Base-by-base conservation (phyloP, 179 eudicot species). In the Silene noctiflora region DNA sequence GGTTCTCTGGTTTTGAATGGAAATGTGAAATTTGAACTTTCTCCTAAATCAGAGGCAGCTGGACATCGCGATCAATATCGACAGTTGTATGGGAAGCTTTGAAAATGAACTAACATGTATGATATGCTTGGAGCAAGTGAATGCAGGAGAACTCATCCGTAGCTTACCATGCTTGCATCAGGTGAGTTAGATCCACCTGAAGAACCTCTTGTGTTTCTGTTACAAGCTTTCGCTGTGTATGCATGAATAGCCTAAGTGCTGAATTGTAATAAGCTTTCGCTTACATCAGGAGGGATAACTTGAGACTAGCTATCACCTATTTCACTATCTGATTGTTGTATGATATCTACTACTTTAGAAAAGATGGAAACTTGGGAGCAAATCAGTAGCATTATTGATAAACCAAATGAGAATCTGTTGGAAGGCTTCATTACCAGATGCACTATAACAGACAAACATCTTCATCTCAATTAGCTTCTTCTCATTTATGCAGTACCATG, bases 111-210 rank as follows among this genome's bases (percentile, higher is more conserved):
- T 90, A 72, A 90, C 96, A 78, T 92, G 97, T 77, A 92, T 89
- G 64, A 90, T 92, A 81, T 90, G 97, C 87, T 90, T 92, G 90
- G 96, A 91, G 86, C 97, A 91, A 90, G 97, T 92, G 35, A 81
- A 76, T 71, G 84, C 51, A 3, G 97, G 97, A 76, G 97, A 92
- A 77, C 81, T 89, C 19, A 80, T 92, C 24, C 97, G 97, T 58
- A 90, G 89, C 88, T 85, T 92, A 85, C 97, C 97, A 55, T 92
- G 97, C 79, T 84, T 92, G 83, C 97, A 92, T 79, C 93, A 92
- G 95, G 97, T 92, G 67, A 74, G 73, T 61, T 39, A 35, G 3
- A 31, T 31, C 35, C 35, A 31, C 35, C 35, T 31, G 35, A 31
- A 31, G 35, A 31, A 31, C 3, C 35, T 1, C 35, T 0, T 4